These are phyloP conservation scores for Phoma sp. DNA, from an alignment of 2,329 filamentous ascomycete species.

Conservation along the genomic window DNA sequence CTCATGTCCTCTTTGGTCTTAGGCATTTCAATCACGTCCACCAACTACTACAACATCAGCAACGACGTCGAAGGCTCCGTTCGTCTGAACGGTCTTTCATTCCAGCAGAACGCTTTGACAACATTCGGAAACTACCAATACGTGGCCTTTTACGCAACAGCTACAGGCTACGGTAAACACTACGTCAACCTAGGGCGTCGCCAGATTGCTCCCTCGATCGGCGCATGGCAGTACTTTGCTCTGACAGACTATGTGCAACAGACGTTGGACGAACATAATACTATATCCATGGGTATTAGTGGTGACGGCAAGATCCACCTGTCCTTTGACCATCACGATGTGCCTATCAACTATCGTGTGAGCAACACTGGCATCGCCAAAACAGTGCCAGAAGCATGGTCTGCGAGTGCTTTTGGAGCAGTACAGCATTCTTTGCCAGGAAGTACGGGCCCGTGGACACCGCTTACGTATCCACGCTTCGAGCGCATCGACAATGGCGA, in stretches of 20 bases:
- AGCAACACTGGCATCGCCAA: constrained; percentile 41
- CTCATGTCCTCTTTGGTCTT: constrained; percentile 20
- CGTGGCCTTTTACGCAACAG: constrained; percentile 53
- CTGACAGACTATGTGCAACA: constrained; percentile 59
- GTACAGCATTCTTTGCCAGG: constrained; percentile 40
- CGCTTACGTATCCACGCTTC: constrained; percentile 59
- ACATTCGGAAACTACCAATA: constrained; percentile 59
- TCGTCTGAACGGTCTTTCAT: constrained; percentile 56
- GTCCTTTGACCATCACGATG: constrained; percentile 59
- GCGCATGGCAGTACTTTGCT: constrained; percentile 54
- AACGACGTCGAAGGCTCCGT: constrained; percentile 45
- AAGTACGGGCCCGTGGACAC: constrained; percentile 42
- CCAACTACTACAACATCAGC: constrained; percentile 37
- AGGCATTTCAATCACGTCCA: constrained; percentile 35
- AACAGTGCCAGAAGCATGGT: constrained; percentile 35
- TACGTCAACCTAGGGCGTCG: constrained; percentile 56
- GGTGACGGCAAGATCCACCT: constrained; percentile 61
- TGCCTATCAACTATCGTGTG: constrained; percentile 44
- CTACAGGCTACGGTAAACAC: constrained; percentile 40
- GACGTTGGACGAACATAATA: constrained; percentile 60
- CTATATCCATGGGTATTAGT: constrained; percentile 59
- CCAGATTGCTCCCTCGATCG: constrained; percentile 45
- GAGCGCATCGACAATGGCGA: constrained; percentile 47
- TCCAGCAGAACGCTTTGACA: constrained; percentile 57
- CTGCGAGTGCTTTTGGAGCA: constrained; percentile 33